These are phyloP conservation scores for Coelastrella sp. DNA, from an alignment of 139 green algal species.

Conservation along the genomic window DNA sequence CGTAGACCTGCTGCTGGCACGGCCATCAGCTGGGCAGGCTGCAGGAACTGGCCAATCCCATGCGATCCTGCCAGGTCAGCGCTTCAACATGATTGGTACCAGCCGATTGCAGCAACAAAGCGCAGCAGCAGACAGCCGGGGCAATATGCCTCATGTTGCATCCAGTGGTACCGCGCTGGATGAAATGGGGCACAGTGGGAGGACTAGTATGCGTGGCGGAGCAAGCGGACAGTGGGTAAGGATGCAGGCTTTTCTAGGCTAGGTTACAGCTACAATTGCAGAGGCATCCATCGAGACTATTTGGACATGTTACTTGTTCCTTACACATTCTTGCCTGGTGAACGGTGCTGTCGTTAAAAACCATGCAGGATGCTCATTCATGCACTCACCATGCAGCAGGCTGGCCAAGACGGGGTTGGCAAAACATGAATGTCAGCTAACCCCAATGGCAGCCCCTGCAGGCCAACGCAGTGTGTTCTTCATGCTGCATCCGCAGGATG, in stretches of 20 bases:
- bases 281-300: too few species aligned
- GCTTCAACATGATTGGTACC: neutral
- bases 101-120: neutral
- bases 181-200: neutral
- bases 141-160: neutral
- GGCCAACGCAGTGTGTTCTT: too few species aligned
- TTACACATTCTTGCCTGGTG: too few species aligned
- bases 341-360: too few species aligned
- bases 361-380: too few species aligned
- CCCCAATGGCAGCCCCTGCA: too few species aligned
- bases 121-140: neutral
- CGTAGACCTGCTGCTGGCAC: neutral
- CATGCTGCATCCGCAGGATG: neutral
- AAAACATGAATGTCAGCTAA: too few species aligned
- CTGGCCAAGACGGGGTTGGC: too few species aligned
- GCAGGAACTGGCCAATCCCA: neutral
- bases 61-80: neutral
- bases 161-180: neutral
- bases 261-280: too few species aligned
- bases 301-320: too few species aligned
- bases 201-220: neutral
- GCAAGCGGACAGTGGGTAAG: constrained; percentile 19
- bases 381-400: too few species aligned
- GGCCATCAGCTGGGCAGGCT: neutral
- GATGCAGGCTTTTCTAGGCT: too few species aligned